Evolutionary conservation across 306 rosid genomes (phyloP).

Genomic region (Prunus fruticosa): DNA sequence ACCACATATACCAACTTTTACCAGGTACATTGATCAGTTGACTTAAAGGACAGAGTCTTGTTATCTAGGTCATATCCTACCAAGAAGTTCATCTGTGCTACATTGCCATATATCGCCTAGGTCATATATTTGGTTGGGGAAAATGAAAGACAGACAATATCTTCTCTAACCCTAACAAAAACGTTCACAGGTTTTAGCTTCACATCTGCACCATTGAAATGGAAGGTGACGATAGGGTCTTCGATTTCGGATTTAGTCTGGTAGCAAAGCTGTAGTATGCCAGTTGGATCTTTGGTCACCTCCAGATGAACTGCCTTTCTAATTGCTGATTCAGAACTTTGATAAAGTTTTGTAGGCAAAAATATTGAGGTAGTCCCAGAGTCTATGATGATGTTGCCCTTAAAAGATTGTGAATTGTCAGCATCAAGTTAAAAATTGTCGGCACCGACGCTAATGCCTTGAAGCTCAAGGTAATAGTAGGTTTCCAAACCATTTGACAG

Average conservation of each 20-base stretch:
- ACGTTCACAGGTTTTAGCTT: conserved; percentile 22
- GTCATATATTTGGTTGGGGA: accelerated
- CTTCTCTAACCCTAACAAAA: conserved; percentile 17
- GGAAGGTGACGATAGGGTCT: conserved; percentile 27
- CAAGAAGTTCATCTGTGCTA: conserved; percentile 41
- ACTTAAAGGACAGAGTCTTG: conserved; percentile 38
- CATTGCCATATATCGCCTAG: conserved; percentile 41
- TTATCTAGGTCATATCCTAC: conserved; percentile 44
- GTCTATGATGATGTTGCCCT: conserved; percentile 38
- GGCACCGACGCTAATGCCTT: conserved; percentile 9
- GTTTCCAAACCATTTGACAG: not conserved
- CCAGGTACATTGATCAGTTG: conserved; percentile 21
- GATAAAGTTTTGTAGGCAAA: conserved; percentile 23
- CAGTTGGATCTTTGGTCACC: not conserved
- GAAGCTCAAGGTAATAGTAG: conserved; percentile 14
- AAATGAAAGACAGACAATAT: conserved; percentile 45
- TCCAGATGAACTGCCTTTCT: not conserved
- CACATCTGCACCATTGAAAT: conserved; percentile 41
- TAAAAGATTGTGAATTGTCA: not conserved
- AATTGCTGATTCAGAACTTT: conserved; percentile 19
- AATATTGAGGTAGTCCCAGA: conserved; percentile 35
- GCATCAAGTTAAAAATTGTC: not conserved
- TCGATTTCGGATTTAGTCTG: not conserved
- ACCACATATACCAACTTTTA: not conserved
- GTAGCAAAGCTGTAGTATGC: conserved; percentile 24